Evolutionary conservation across 2,329 filamentous ascomycete species (phyloP).

Genomic region (Colletotrichum simmondsii): DNA sequence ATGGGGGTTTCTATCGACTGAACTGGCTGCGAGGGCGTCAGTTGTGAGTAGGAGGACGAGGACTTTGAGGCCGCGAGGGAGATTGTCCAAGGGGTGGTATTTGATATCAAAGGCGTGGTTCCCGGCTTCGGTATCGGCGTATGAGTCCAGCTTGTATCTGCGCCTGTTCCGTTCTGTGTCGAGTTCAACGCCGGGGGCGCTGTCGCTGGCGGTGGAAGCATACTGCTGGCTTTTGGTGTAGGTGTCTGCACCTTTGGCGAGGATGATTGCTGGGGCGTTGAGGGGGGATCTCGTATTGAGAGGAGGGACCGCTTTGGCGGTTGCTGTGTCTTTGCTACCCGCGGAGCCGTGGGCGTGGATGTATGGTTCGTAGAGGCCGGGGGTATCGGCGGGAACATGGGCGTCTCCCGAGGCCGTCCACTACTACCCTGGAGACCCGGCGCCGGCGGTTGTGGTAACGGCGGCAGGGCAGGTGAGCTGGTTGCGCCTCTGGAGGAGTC

Average conservation of each 20-base stretch:
- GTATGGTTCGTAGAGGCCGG: constrained; percentile 4
- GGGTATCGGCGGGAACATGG: constrained; percentile 3
- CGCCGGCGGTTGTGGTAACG: neutral
- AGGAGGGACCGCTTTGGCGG: constrained; percentile 8
- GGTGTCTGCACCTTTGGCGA: neutral
- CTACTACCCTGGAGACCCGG: neutral
- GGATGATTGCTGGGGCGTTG: neutral
- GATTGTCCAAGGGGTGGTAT: constrained; percentile 2
- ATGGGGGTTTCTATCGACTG: neutral
- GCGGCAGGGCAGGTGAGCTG: constrained; percentile 22
- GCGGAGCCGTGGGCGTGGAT: neutral
- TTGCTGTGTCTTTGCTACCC: neutral
- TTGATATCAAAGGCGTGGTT: constrained; percentile 20
- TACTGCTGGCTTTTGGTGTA: neutral
- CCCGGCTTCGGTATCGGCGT: neutral
- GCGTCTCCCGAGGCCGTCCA: neutral
- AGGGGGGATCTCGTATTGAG: neutral
- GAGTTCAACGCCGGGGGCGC: neutral
- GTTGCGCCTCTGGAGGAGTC: constrained; percentile 20
- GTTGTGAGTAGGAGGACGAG: neutral
- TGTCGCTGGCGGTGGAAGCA: neutral
- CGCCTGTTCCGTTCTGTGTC: neutral
- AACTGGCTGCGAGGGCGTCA: neutral
- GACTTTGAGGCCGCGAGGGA: neutral
- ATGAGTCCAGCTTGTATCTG: no score